These are phyloP conservation scores for Rhododendron vialii DNA, from an alignment of 148 eudicot genomes.

Conservation along the genomic window DNA sequence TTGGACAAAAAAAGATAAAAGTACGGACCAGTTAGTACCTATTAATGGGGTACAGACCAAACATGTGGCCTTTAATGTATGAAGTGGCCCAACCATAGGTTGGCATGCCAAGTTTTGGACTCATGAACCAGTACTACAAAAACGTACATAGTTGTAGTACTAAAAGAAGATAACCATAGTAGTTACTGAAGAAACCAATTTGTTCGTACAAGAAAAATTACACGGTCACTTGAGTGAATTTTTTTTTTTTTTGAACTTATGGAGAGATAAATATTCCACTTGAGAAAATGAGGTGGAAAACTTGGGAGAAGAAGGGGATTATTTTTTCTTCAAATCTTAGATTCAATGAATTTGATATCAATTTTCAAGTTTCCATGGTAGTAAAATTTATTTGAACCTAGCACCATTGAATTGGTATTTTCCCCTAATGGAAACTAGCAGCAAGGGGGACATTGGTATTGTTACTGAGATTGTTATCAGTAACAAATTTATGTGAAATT, in stretches of 20 bases:
- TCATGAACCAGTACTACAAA: neutral
- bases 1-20: neutral
- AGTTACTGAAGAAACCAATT: neutral
- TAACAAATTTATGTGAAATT: neutral
- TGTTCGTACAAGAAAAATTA: neutral
- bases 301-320: neutral
- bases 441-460: neutral
- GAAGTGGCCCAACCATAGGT: neutral
- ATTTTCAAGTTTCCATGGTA: neutral
- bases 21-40: neutral
- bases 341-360: neutral
- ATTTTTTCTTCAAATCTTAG: neutral
- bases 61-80: neutral
- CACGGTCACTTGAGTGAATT: neutral
- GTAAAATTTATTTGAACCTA: neutral
- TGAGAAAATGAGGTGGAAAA: neutral
- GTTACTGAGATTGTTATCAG: too few relatives aligned
- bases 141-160: neutral
- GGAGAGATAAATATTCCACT: neutral
- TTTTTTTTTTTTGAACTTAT: neutral
- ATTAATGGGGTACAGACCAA: neutral
- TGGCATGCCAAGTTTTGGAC: neutral
- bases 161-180: neutral
- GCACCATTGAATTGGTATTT: neutral
- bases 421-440: neutral